Base-by-base conservation (phyloP, 202 grass and related monocot species). In the Musa balbisiana region DNA sequence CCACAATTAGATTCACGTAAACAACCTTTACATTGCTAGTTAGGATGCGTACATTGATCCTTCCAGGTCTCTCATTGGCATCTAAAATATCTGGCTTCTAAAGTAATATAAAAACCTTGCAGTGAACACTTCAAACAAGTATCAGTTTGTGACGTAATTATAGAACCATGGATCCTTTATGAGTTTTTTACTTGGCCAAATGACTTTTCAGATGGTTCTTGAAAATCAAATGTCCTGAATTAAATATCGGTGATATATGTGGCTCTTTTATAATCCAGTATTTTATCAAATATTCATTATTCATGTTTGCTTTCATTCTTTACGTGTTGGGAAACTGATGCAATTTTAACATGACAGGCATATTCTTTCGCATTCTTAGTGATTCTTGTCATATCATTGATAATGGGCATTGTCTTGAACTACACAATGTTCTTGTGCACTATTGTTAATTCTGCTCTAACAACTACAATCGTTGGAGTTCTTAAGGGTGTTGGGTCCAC, bases 361-460 rank as follows among this genome's bases (percentile, higher is more conserved):
- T 52, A 52, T 0, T 91, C 90, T 80, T 24, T 80, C 62, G 10
- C 88, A 59, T 98, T 98, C 63, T 78, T 74, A 80, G 77, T 83
- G 51, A 86, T 93, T 82, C 86, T 98, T 49, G 8, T 91, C 64
- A 49, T 85, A 26, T 98, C 94, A 51, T 77, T 98, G 43, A 83
- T 91, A 76, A 93, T 97, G 94, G 90, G 90, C 43, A 93, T 97
- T 27, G 66, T 84, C 68, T 87, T 97, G 8, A 97, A 97, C 74
- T 97, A 76, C 76, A 97, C 94, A 43, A 97, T 97, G 94, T 97
- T 97, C 53, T 91, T 85, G 87, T 97, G 94, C 85, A 97, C 94
- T 2, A 87, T 97, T 9, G 90, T 97, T 51, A 97, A 97, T 78
- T 97, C 94, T 55, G 94, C 94, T 54, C 84, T 97, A 50, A 97